Conservation (phyloP, 208 protist genomes). For the Balamuthia mandrillaris region DNA sequence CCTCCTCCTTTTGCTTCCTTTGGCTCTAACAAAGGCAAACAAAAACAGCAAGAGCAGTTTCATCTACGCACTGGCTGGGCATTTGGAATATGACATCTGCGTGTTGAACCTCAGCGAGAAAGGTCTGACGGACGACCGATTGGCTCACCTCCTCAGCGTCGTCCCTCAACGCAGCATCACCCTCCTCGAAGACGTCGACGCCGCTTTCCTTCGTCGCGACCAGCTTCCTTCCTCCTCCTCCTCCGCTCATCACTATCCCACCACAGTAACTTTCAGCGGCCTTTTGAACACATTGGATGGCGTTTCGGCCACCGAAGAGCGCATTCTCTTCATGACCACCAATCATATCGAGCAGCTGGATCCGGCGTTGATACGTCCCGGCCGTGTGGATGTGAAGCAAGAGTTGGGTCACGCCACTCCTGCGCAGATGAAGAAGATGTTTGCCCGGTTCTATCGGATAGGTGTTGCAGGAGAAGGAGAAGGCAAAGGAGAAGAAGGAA, state of each 20-base stretch:
- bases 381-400: slow-evolving; percentile 87
- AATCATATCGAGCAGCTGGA: slow-evolving; percentile 91
- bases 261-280: slow-evolving; percentile 84
- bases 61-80: slow-evolving; percentile 87
- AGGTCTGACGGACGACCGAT: slow-evolving; percentile 1
- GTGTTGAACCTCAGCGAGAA: slow-evolving; percentile 68
- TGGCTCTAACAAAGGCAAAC: neutral
- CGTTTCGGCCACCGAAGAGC: slow-evolving; percentile 85
- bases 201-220: slow-evolving; percentile 74
- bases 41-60: slow-evolving; percentile 81
- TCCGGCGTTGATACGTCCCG: slow-evolving; percentile 88
- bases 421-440: slow-evolving; percentile 79
- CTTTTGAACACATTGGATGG: slow-evolving; percentile 93
- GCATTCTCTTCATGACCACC: slow-evolving; percentile 94
- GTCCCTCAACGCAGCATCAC: slow-evolving; percentile 81
- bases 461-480: no score
- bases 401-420: slow-evolving; percentile 75
- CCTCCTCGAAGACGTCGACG: slow-evolving; percentile 91
- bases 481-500: no score
- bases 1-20: neutral
- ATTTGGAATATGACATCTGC: slow-evolving; percentile 85
- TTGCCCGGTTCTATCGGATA: slow-evolving; percentile 81
- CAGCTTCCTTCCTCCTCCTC: slow-evolving; percentile 8
- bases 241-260: neutral
- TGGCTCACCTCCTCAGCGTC: slow-evolving; percentile 57